These are phyloP conservation scores for Alopecurus myosuroides DNA, from an alignment of 176 grass and related monocot species.

Conservation along the genomic window DNA sequence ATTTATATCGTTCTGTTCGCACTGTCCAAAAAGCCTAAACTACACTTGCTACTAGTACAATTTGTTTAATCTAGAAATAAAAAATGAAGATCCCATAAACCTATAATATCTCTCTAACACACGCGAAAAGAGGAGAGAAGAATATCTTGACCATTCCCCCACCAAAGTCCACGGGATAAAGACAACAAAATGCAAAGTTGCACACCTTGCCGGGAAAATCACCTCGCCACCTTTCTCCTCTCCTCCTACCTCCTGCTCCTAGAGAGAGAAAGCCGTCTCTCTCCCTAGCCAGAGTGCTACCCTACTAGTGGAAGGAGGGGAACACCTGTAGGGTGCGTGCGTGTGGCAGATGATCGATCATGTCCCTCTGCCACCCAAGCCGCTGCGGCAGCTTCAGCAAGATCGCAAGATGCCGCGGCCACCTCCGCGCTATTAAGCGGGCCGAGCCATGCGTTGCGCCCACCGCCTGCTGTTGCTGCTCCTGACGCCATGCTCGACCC, in stretches of 20 bases:
- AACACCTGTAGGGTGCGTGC: conserved; percentile 6
- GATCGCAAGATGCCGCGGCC: conserved; percentile 14
- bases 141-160: conserved; percentile 29
- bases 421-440: conserved; percentile 40
- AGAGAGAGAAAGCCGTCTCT: conserved; percentile 5
- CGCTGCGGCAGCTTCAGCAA: conserved; percentile 29
- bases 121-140: background rate
- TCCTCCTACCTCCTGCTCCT: conserved; percentile 12
- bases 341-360: conserved; percentile 67
- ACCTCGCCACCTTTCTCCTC: conserved; percentile 11
- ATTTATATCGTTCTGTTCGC: background rate
- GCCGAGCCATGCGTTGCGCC: conserved; percentile 20
- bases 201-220: background rate
- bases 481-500: conserved; percentile 46
- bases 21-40: background rate
- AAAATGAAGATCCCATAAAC: background rate
- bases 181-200: conserved; percentile 50
- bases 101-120: conserved; percentile 13
- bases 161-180: conserved; percentile 58
- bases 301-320: conserved; percentile 12
- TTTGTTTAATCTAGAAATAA: background rate
- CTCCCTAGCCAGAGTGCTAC: conserved; percentile 1
- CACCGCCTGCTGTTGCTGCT: background rate
- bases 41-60: background rate
- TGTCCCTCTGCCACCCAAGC: conserved; percentile 84